These are phyloP conservation scores for Cryphonectria radicalis DNA, from an alignment of 2,329 filamentous ascomycete species.

Conservation along the genomic window DNA sequence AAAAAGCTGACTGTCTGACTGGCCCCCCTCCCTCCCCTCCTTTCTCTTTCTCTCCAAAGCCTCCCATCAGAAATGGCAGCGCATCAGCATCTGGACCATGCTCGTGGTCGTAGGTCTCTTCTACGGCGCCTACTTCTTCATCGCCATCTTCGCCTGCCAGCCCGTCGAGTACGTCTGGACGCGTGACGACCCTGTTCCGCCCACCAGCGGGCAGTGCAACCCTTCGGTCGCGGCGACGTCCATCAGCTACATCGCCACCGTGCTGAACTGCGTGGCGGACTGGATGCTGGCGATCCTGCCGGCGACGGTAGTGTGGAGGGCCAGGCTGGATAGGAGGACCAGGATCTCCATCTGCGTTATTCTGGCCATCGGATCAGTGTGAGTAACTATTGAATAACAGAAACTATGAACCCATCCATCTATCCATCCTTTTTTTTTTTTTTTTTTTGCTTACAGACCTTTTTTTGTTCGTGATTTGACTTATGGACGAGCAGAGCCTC, in stretches of 20 bases:
- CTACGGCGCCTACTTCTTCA: slow-evolving; percentile 43
- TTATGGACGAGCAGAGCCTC: slow-evolving; percentile 38
- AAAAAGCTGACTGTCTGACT: no score
- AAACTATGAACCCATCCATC: neutral
- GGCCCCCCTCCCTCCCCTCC: no score
- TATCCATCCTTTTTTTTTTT: neutral
- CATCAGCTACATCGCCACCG: slow-evolving; percentile 44
- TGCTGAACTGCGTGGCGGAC: slow-evolving; percentile 44
- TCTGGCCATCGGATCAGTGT: slow-evolving; percentile 43
- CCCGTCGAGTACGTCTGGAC: slow-evolving; percentile 47
- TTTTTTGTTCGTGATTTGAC: neutral
- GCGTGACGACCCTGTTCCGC: slow-evolving; percentile 33
- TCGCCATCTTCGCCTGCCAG: slow-evolving; percentile 46
- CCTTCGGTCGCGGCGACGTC: slow-evolving; percentile 35
- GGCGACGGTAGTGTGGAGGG: slow-evolving; percentile 45
- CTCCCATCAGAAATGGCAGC: slow-evolving; percentile 33
- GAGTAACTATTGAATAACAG: slow-evolving; percentile 29
- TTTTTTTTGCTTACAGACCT: neutral
- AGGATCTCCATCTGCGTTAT: slow-evolving; percentile 43
- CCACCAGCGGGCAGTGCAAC: slow-evolving; percentile 39
- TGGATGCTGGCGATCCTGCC: slow-evolving; percentile 47
- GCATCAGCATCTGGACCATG: slow-evolving; percentile 39
- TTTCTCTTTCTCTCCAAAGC: neutral
- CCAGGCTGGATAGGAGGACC: slow-evolving; percentile 45
- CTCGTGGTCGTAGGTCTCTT: slow-evolving; percentile 40